A percentile compares a stretch with the other conserved stretches of the same genome.
phyloP scores from a whole-genome alignment of 2,329 filamentous ascomycete genomes.

The Colletotrichum chlorophyti region DNA sequence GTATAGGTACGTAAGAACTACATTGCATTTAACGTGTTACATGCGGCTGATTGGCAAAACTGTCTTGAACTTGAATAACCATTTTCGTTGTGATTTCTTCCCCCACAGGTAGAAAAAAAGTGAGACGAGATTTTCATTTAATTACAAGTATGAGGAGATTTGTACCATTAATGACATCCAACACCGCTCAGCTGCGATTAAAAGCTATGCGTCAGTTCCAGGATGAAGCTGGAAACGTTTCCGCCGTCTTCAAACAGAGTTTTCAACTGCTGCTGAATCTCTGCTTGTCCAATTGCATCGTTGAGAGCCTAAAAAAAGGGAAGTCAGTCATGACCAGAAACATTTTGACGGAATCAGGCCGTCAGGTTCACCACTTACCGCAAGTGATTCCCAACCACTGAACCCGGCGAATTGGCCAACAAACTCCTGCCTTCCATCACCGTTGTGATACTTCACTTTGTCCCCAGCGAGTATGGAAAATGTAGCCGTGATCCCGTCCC shows the following conservation, averaged over 20 bases:
- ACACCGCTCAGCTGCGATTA: not conserved
- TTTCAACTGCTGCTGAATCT: not conserved
- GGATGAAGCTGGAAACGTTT: not conserved
- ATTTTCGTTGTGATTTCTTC: too few relatives aligned
- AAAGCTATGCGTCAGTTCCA: slow-evolving; percentile 3
- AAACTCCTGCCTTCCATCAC: not conserved
- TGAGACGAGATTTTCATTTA: not conserved
- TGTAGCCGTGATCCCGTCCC: not conserved
- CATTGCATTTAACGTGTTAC: too few relatives aligned
- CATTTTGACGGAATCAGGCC: too few relatives aligned
- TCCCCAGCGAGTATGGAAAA: not conserved
- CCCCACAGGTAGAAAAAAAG: not conserved
- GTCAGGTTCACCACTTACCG: not conserved
- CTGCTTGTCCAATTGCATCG: not conserved
- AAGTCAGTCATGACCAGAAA: not conserved
- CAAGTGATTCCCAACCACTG: slow-evolving; percentile 9
- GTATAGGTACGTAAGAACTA: too few relatives aligned
- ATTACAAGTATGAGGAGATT: not conserved
- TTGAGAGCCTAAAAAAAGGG: not conserved
- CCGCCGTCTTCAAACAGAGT: not conserved
- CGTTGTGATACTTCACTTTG: not conserved
- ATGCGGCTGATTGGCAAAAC: too few relatives aligned
- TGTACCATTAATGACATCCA: not conserved
- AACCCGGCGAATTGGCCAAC: slow-evolving; percentile 3
- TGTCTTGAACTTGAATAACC: too few relatives aligned